phyloP scores from a whole-genome alignment of 148 eudicot genomes.

The Hydrangea macrophylla region DNA sequence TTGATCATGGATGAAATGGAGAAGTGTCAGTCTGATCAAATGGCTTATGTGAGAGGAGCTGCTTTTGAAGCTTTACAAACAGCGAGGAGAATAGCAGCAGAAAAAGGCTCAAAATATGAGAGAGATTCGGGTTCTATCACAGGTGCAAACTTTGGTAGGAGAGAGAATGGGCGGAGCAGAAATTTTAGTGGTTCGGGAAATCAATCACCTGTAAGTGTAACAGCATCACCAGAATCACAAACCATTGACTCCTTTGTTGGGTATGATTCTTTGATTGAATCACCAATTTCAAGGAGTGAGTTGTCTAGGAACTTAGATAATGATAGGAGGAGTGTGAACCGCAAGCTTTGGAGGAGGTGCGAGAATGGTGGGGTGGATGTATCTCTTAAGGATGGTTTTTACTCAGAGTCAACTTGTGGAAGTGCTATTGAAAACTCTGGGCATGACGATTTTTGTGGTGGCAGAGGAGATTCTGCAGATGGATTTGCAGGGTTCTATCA shows the following conservation, averaged over 20 bases:
- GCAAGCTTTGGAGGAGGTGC: slow-evolving; percentile 60
- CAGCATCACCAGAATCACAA: slow-evolving; percentile 80
- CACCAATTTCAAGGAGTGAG: slow-evolving; percentile 57
- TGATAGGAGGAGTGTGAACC: slow-evolving; percentile 42
- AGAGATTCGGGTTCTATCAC: slow-evolving; percentile 46
- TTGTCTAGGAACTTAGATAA: slow-evolving; percentile 29
- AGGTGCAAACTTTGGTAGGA: slow-evolving; percentile 49
- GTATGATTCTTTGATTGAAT: slow-evolving; percentile 50
- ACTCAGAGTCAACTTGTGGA: slow-evolving; percentile 47
- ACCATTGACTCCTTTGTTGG: slow-evolving; percentile 53
- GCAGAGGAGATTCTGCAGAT: slow-evolving; percentile 27
- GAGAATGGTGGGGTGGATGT: slow-evolving; percentile 66
- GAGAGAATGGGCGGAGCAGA: slow-evolving; percentile 37
- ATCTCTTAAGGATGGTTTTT: slow-evolving; percentile 78
- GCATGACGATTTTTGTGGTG: slow-evolving; percentile 27
- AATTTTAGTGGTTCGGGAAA: slow-evolving; percentile 40
- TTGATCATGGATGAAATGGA: slow-evolving; percentile 76
- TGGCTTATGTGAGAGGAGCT: slow-evolving; percentile 83
- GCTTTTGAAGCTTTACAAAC: slow-evolving; percentile 85
- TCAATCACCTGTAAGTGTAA: slow-evolving; percentile 44
- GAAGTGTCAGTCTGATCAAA: slow-evolving; percentile 73
- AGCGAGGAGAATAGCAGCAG: slow-evolving; percentile 53
- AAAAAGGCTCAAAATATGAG: slow-evolving; percentile 51
- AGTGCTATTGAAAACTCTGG: slow-evolving; percentile 32
- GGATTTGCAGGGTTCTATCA: slow-evolving; percentile 67